Evolutionary conservation across 768 basidiomycete genomes (phyloP).

Genomic region (Clitopilus hobsonii): DNA sequence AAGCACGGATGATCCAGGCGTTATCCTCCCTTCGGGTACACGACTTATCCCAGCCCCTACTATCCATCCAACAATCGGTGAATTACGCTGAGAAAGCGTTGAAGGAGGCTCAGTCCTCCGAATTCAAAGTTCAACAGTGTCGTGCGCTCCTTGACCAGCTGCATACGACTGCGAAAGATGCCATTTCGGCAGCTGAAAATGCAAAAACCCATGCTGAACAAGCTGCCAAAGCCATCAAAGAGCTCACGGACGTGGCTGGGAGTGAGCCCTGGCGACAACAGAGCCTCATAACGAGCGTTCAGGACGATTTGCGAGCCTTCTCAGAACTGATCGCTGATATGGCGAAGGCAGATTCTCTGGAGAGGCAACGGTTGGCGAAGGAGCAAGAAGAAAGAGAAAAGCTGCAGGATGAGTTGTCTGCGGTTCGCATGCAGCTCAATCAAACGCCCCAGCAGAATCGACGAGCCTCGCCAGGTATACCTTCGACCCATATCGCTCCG

Average conservation of each 20-base stretch:
- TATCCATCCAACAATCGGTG: slow-evolving; percentile 18
- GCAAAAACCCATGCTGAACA: slow-evolving; percentile 17
- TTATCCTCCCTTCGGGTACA: slow-evolving; percentile 17
- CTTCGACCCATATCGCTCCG: background rate
- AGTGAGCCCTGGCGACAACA: slow-evolving; percentile 11
- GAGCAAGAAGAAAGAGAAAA: slow-evolving; percentile 8
- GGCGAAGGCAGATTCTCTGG: slow-evolving; percentile 13
- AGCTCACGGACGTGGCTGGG: background rate
- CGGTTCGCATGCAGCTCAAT: slow-evolving; percentile 1
- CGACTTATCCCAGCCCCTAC: slow-evolving; percentile 12
- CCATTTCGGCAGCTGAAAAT: slow-evolving; percentile 17
- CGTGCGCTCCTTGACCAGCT: slow-evolving; percentile 21
- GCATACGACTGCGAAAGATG: slow-evolving; percentile 20
- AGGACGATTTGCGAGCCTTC: slow-evolving; percentile 13
- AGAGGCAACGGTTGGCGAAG: slow-evolving; percentile 10
- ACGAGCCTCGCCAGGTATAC: background rate
- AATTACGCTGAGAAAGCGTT: slow-evolving; percentile 17
- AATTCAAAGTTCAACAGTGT: slow-evolving; percentile 25
- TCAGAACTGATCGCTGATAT: slow-evolving; percentile 13
- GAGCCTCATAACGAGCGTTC: slow-evolving; percentile 5
- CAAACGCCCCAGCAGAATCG: background rate
- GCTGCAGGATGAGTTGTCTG: slow-evolving; percentile 3
- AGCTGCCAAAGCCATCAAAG: slow-evolving; percentile 18
- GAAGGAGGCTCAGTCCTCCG: slow-evolving; percentile 20
- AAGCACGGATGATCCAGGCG: slow-evolving; percentile 13